A percentile compares a stretch with the other conserved stretches of the same genome.
Evolutionary conservation across 805 yeast genomes (phyloP).

Genomic region (Pichia eremophila): DNA sequence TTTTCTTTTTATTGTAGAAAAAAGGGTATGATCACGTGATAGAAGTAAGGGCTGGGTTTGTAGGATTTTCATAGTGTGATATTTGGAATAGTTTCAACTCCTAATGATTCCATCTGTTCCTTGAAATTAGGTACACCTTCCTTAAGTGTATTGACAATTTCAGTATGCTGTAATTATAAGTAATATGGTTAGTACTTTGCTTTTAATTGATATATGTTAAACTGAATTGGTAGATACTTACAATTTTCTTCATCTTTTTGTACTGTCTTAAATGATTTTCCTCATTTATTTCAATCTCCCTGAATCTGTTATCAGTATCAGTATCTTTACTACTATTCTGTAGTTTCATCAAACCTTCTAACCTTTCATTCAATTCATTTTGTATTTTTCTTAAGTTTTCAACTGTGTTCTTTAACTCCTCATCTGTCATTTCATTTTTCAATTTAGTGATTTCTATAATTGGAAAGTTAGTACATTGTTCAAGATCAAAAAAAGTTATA

Average conservation of each 20-base stretch:
- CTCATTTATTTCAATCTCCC: neutral
- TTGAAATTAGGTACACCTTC: neutral
- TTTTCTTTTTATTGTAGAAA: neutral
- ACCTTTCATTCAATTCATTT: neutral
- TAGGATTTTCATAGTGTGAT: neutral
- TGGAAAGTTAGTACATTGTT: too few relatives aligned
- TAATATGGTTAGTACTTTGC: neutral
- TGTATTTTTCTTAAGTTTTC: neutral
- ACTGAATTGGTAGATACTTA: neutral
- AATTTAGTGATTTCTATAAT: slow-evolving; percentile 1
- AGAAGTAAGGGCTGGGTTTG: neutral
- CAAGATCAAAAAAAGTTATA: too few relatives aligned
- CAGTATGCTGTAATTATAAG: neutral
- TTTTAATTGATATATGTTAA: neutral
- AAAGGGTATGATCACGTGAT: neutral
- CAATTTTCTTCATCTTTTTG: neutral
- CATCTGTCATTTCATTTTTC: neutral
- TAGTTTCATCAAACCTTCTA: neutral
- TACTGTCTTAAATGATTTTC: neutral
- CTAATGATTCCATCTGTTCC: neutral
- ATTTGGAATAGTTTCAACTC: neutral
- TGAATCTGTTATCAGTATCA: neutral
- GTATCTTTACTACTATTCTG: neutral
- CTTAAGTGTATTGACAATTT: neutral
- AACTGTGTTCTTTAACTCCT: neutral